Evolutionary conservation across 768 basidiomycete species (phyloP).

Genomic region (Cubamyces sp.): DNA sequence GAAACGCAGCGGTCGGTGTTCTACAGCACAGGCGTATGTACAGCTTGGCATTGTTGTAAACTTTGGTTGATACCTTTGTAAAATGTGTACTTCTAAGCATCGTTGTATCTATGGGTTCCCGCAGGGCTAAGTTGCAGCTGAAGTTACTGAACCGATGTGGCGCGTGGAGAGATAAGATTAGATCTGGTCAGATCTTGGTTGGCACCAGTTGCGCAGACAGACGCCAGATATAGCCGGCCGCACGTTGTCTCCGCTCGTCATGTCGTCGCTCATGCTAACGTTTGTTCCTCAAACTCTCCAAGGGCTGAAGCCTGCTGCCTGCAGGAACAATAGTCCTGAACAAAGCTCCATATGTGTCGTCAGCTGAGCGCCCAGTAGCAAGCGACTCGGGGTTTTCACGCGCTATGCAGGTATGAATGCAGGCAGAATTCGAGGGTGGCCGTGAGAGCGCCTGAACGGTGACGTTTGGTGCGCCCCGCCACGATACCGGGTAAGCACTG

Average conservation of each 20-base stretch:
- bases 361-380: background rate
- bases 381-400: background rate
- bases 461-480: constrained; percentile 12
- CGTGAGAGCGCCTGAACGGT: constrained; percentile 4
- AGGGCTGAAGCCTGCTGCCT: background rate
- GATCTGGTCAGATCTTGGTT: background rate
- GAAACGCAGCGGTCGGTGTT: too few relatives aligned
- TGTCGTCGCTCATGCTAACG: background rate
- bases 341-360: background rate
- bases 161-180: background rate
- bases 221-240: background rate
- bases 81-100: too few relatives aligned
- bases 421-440: constrained; percentile 2
- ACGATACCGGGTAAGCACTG: too few relatives aligned
- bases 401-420: too few relatives aligned
- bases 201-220: too few relatives aligned
- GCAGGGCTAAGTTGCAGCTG: too few relatives aligned
- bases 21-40: too few relatives aligned
- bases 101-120: too few relatives aligned
- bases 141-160: too few relatives aligned
- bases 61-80: too few relatives aligned
- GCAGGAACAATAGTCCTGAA: background rate
- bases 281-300: background rate
- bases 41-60: too few relatives aligned
- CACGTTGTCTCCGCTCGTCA: background rate